Evolutionary conservation across 352 stramenopile species (phyloP), one percentile per base, ranked within the genome.

Genomic region (Phytophthora pinifolia): DNA sequence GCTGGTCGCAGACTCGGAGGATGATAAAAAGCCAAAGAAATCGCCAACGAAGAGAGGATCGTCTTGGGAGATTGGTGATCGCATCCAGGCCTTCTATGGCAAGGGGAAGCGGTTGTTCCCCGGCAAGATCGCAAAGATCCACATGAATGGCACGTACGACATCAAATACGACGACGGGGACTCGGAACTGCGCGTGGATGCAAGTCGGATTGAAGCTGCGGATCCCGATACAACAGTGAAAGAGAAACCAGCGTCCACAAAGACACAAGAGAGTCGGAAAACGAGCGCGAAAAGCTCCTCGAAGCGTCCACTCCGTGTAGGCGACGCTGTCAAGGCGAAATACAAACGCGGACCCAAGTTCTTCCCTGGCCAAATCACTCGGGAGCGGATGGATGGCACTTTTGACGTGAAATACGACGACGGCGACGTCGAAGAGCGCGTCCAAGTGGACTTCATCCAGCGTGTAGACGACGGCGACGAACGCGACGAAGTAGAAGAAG

Each of bases 161-260:
- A 62, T 89, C 42, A 59, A 77, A 18, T 89, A 88, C 46, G 63
- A 84, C 3, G 81, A 89, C 18, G 76, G 76, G 8, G 76, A 89
- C 43, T 64, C 64, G 0, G 74, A 88, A 38, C 38, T 54, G 20
- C 59, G 64, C 1, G 67, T 89, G 4, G 57, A 77, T 4, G 49
- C 53, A 13, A 46, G 35, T 1, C 59, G 70, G 5, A 72, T 75
- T 35, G 48, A 77, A 57, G 25, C 6, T 30, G 48, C n/a, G 3
- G 44, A 56, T 1, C 25, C 38, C 20, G 59, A 53, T 37, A 62
- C 38, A 17, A 46, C 32, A 10, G 70, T 62, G 46, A 34, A 49
- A 52, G 39, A 65, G 15, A 64, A 35, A 44, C 8, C 42, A 18
- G 38, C 29, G 14, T 18, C 18, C 0, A 15, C 27, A 13, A 62